Base-by-base conservation (phyloP, 495 filamentous ascomycete species). In the Neurospora terricola region DNA sequence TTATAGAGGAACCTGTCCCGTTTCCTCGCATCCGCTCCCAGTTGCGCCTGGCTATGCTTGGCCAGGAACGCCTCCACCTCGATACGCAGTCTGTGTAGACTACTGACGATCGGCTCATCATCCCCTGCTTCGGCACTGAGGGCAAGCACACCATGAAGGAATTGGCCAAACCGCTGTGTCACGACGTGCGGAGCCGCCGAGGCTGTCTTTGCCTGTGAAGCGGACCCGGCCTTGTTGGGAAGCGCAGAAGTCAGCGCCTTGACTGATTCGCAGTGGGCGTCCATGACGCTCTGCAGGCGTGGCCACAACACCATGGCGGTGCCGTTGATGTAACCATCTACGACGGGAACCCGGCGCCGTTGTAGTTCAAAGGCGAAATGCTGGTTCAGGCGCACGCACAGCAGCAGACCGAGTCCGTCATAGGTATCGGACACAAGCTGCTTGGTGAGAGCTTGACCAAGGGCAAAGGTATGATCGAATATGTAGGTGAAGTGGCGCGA, bases 271-370 rank as follows among this genome's bases (percentile, higher is more conserved):
- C 91, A 91, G 78, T 98, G 96, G n/a, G 89, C 85, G 76, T 97
- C 93, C 90, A 98, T 97, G 77, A 96, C 89, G 30, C 91, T 87
- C 82, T 98, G 96, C 79, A 99, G 93, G 38, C 94, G 91, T 5
- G 96, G 96, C 96, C 96, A 99, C 6, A 99, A 89, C 9, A 93
- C 89, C 95, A 99, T 98, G 76, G 91, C 91, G 30, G 93, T 96
- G 21, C 90, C 94, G 80, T 98, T 99, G 77, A 98, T 91, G 80
- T 98, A 98, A 38, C 88, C 88, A 73, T 99, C 96, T 3, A 92
- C 90, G 5, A 93, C 90, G 11, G 96, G 96, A 3, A 97, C 89
- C 77, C 94, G 93, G 66, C 95, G 90, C 8, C 96, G 88, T 80
- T 99, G 96, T 9, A 97, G 87, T 80, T 97, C 92, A 76, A 98